Evolutionary conservation across 2,329 filamentous ascomycete species (phyloP), one percentile per base, ranked within the genome.

Genomic region (Davidsoniella eucalypti): DNA sequence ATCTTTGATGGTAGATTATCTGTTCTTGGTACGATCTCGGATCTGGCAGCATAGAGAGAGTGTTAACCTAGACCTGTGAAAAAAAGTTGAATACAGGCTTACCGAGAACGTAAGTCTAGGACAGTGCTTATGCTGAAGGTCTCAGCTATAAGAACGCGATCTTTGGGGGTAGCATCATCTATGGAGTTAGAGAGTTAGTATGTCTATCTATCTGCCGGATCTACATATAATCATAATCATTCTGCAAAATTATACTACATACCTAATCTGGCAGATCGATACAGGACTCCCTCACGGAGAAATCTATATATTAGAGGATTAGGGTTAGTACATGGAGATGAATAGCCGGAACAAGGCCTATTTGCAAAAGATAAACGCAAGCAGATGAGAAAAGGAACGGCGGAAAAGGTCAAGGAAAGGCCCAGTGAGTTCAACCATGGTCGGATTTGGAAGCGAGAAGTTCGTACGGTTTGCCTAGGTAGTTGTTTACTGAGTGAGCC

Each of bases 51-150:
- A 37, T 7, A 14, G 29, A 23, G 18, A 33, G 33, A 21, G 12
- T 5, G 16, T 14, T 23, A 16, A 12, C 8, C 26, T 26, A 39
- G 16, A 12, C 12, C 3, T 33, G 12, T 33, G 8, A 9, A 33
- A 5, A 12, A 33, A 33, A 1, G 3, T 3, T 12, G 41, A 5
- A 7, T n/a, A 29, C 8, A 14, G 23, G 49, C 63, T 53, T 70
- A 85, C 78, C 81, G 78, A 54, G 86, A 85, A 51, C 87, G 76
- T 9, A 94, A 68, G 65, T 94, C 87, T 53, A 94, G 73, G 39
- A 94, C 75, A 2, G 79, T 85, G 56, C 71, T 75, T 55, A 94
- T 75, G 18, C 74, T 70, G 56, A 81, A 72, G 29, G 77, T 70
- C 6, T 78, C 64, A 8, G 67, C 63, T 9, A 94, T 69, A 29